phyloP scores from a whole-genome alignment of 139 green algal species.

The Tetradesmus obliquus region DNA sequence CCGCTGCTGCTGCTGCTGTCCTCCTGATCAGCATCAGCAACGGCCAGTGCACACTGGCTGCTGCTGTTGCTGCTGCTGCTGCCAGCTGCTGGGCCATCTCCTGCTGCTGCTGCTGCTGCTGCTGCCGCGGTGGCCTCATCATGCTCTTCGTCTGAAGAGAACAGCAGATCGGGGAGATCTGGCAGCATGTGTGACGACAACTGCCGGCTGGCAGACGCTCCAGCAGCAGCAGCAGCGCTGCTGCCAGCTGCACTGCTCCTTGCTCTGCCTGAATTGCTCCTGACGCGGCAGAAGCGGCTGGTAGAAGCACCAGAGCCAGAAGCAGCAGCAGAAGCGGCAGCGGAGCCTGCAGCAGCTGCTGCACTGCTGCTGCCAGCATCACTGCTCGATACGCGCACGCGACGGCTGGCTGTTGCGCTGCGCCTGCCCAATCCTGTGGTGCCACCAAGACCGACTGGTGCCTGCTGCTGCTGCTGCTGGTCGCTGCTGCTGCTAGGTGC shows the following conservation, averaged over 20 bases:
- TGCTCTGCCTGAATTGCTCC: not conserved
- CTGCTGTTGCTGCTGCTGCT: not conserved
- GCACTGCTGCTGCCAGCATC: not conserved
- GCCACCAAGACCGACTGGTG: not conserved
- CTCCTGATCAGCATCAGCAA: not conserved
- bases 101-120: not conserved
- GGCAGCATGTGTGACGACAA: not conserved
- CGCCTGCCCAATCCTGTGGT: not conserved
- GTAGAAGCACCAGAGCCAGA: not conserved
- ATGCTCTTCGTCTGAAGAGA: not conserved
- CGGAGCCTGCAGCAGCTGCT: not conserved
- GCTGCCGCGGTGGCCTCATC: not conserved
- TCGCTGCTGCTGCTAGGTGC: not conserved
- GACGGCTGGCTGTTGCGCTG: not conserved
- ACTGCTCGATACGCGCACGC: not conserved
- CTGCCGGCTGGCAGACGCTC: not conserved
- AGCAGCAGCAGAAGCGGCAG: not conserved
- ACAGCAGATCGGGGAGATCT: constrained; percentile 18
- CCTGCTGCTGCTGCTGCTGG: not conserved
- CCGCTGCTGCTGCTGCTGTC: constrained; percentile 26
- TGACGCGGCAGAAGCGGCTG: not conserved
- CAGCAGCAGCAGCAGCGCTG: not conserved
- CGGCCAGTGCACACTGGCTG: not conserved
- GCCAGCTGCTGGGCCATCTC: not conserved
- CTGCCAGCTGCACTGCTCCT: constrained; percentile 3